phyloP scores from a whole-genome alignment of 495 filamentous ascomycete species.

The Penicillium maclennaniae region DNA sequence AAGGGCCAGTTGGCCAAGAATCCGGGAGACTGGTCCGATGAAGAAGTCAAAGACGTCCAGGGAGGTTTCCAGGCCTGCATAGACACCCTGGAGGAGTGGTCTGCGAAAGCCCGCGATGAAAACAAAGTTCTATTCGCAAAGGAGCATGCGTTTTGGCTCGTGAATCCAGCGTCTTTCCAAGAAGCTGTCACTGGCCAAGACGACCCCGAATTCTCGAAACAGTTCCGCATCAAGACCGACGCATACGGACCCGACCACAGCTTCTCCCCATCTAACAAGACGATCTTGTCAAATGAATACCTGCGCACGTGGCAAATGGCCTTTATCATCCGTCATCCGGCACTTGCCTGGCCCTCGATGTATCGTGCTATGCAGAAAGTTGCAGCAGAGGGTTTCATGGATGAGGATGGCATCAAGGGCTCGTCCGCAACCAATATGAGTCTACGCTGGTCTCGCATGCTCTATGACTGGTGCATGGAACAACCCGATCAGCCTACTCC shows the following conservation, averaged over 20 bases:
- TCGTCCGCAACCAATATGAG: conserved; percentile 22
- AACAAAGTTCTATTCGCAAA: conserved; percentile 36
- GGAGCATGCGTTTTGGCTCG: conserved; percentile 34
- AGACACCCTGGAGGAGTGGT: conserved; percentile 23
- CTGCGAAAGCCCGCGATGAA: conserved; percentile 19
- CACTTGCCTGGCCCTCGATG: conserved; percentile 34
- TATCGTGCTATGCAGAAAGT: conserved; percentile 30
- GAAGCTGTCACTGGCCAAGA: conserved; percentile 1
- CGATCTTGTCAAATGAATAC: conserved; percentile 35
- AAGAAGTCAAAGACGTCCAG: conserved; percentile 15
- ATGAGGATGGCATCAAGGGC: conserved; percentile 9
- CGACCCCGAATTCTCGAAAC: background rate
- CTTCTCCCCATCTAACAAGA: conserved; percentile 32
- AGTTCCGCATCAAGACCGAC: conserved; percentile 6
- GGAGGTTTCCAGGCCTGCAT: conserved; percentile 19
- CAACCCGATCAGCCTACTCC: conserved; percentile 16
- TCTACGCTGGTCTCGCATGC: conserved; percentile 28
- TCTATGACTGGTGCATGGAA: conserved; percentile 36
- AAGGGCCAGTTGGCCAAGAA: conserved; percentile 13
- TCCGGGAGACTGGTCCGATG: conserved; percentile 23
- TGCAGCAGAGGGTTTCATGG: conserved; percentile 12
- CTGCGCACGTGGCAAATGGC: conserved; percentile 31
- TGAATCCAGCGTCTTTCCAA: conserved; percentile 9
- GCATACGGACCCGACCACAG: conserved; percentile 12
- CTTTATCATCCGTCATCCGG: conserved; percentile 44